phyloP scores from a whole-genome alignment of 1,284 basidiomycete species.

The Amylostereum areolatum region DNA sequence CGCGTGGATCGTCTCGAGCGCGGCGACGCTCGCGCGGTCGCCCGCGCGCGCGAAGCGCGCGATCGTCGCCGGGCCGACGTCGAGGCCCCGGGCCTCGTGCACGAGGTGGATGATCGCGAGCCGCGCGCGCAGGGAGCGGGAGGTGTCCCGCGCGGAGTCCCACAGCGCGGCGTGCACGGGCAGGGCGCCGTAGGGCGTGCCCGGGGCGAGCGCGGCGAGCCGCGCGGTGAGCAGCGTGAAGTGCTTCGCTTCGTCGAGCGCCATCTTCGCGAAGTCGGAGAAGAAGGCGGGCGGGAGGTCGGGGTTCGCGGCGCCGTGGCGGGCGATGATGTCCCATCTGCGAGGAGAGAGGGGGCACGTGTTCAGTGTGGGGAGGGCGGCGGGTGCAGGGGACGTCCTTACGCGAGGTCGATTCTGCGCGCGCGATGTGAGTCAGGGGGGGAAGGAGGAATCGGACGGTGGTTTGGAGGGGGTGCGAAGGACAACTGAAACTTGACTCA shows the following conservation, averaged over 20 bases:
- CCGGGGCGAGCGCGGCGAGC: conserved; percentile 56
- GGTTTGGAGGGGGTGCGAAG: conserved; percentile 23
- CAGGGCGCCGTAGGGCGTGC: conserved; percentile 72
- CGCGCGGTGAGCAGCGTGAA: conserved; percentile 57
- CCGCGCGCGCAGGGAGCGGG: conserved; percentile 65
- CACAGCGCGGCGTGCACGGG: conserved; percentile 76
- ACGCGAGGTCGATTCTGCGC: conserved; percentile 69
- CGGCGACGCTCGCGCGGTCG: conserved; percentile 65
- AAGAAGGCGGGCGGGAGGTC: conserved; percentile 71
- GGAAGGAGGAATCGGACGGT: conserved; percentile 6
- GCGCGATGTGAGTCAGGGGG: no score
- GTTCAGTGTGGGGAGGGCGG: no score
- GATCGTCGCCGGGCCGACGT: conserved; percentile 84
- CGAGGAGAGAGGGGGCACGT: conserved; percentile 1
- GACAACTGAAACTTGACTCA: conserved; percentile 39
- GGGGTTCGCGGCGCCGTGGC: conserved; percentile 59
- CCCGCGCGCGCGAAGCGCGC: conserved; percentile 68
- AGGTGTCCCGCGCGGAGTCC: conserved; percentile 76
- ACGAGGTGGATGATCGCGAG: conserved; percentile 88
- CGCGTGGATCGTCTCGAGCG: conserved; percentile 73
- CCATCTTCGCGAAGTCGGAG: conserved; percentile 76
- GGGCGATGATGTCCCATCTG: conserved; percentile 82
- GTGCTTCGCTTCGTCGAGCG: conserved; percentile 84
- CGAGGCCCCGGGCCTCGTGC: conserved; percentile 83
- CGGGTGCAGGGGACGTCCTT: no score